Evolutionary conservation across 208 protist species (phyloP), one percentile per base, ranked within the genome.

Genomic region (Leishmania arabica): DNA sequence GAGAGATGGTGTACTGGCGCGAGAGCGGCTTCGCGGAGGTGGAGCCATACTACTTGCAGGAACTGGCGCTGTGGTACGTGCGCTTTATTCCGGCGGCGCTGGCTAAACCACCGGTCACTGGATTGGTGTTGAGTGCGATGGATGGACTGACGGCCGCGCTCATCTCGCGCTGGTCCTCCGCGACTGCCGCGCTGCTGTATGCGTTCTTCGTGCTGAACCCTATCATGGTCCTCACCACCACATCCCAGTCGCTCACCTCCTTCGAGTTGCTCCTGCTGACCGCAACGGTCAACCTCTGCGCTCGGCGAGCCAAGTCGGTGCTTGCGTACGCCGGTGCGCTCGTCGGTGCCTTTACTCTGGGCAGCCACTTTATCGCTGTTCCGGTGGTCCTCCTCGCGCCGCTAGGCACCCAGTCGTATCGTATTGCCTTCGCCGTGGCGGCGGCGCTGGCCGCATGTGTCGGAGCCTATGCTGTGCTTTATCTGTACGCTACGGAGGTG

Each of bases 131-230:
- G 68, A 90, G 84, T 73, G 66, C 90, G 31, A 91, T 85, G 84
- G 93, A 95, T 83, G 91, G 85, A 24, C 34, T 93, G 27, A 95
- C 89, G 27, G 90, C 84, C 3, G 71, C 79, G 31, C 81, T 95
- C 42, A 78, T 97, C 62, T 81, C 90, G n/a, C 80, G 71, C 27
- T 93, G 81, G 84, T 79, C 89, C 5, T 93, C 88, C n/a, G 80
- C 82, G 27, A 85, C 3, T 19, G 74, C 85, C 3, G 75, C 81
- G 27, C 79, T 95, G 31, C 81, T 95, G 60, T 95, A 91, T 84
- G 85, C 76, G 17, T 82, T 94, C 53, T 91, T 97, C 73, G 83
- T 93, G 6, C 60, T 93, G 77, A 94, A 95, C 79, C 93, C 93
- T 17, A 56, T 93, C 21, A 87, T 90, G 80, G 47, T 89, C 37